Evolutionary conservation across 176 grass and related monocot species (phyloP).

Genomic region (Aegilops sharonensis): DNA sequence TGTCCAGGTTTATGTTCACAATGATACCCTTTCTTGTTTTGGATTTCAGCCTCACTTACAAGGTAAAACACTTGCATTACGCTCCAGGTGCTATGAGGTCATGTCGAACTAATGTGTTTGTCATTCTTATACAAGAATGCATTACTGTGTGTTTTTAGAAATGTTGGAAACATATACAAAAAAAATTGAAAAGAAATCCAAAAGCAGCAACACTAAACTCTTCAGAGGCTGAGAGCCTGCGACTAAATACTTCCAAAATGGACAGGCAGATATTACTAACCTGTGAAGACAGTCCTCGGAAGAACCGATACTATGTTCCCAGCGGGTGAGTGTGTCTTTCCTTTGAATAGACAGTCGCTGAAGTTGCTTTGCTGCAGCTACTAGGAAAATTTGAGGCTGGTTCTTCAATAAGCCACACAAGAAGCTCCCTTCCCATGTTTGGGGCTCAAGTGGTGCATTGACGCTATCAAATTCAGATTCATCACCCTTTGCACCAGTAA

Average conservation of each 20-base stretch:
- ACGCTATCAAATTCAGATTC: slow-evolving; percentile 53
- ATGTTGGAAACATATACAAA: not conserved
- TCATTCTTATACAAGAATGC: not conserved
- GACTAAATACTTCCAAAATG: not conserved
- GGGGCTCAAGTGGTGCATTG: slow-evolving; percentile 58
- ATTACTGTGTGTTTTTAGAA: not conserved
- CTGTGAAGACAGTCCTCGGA: slow-evolving; percentile 56
- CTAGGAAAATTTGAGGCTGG: slow-evolving; percentile 49
- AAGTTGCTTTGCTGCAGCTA: slow-evolving; percentile 52
- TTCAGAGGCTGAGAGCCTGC: not conserved
- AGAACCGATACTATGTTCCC: slow-evolving; percentile 61
- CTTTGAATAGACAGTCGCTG: slow-evolving; percentile 55
- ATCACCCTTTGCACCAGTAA: slow-evolving; percentile 44
- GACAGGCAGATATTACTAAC: slow-evolving; percentile 32
- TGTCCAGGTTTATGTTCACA: not conserved
- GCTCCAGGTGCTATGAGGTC: not conserved
- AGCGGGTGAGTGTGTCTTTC: slow-evolving; percentile 46
- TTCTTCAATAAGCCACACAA: slow-evolving; percentile 65
- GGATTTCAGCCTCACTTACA: not conserved
- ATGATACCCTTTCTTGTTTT: not conserved
- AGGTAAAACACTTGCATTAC: not conserved
- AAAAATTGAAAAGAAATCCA: not conserved
- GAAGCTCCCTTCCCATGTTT: slow-evolving; percentile 55
- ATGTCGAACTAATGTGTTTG: not conserved
- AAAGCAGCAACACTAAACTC: not conserved